Percentiles rank a stretch among this genome's conserved stretches.
These are phyloP conservation scores for Cladosporium cucumerinum DNA, from an alignment of 2,329 filamentous ascomycete genomes.

Conservation along the genomic window DNA sequence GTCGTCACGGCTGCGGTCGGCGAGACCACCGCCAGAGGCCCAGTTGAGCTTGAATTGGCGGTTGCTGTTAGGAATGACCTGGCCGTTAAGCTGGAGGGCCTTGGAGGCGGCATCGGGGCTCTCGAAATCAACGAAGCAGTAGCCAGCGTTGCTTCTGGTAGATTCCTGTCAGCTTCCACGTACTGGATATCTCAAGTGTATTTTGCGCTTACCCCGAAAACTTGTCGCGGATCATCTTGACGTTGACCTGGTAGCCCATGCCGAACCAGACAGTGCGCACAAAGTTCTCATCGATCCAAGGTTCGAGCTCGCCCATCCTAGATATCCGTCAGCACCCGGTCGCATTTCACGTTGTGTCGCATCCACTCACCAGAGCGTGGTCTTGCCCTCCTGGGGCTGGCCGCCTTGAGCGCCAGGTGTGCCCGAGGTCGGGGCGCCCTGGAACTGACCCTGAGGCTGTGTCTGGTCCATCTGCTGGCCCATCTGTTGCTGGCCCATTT, in stretches of 20 bases:
- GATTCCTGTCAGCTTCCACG: conserved; percentile 13
- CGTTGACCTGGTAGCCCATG: conserved; percentile 90
- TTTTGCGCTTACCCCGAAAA: conserved; percentile 78
- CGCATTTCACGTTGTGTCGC: not conserved
- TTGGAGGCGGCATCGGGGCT: conserved; percentile 82
- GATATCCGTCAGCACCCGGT: conserved; percentile 13
- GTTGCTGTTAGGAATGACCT: conserved; percentile 85
- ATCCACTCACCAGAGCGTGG: conserved; percentile 50
- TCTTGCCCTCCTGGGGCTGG: conserved; percentile 47
- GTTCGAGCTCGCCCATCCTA: conserved; percentile 99
- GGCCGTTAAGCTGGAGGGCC: conserved; percentile 85
- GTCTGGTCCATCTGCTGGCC: conserved; percentile 57
- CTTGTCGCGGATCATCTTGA: conserved; percentile 99
- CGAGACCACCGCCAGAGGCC: conserved; percentile 92
- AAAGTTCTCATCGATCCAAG: conserved; percentile 99
- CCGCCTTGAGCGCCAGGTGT: conserved; percentile 38
- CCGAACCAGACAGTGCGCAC: conserved; percentile 93
- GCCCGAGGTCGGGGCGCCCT: conserved; percentile 45
- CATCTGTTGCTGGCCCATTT: conserved; percentile 52
- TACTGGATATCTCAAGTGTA: not conserved
- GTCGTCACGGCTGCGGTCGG: conserved; percentile 91
- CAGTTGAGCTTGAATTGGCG: conserved; percentile 99
- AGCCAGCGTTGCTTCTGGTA: conserved; percentile 80
- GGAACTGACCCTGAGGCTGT: conserved; percentile 37
- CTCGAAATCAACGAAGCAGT: conserved; percentile 95